Conservation (phyloP, 129 eudicot species). For the Flaveria ramosissima region DNA sequence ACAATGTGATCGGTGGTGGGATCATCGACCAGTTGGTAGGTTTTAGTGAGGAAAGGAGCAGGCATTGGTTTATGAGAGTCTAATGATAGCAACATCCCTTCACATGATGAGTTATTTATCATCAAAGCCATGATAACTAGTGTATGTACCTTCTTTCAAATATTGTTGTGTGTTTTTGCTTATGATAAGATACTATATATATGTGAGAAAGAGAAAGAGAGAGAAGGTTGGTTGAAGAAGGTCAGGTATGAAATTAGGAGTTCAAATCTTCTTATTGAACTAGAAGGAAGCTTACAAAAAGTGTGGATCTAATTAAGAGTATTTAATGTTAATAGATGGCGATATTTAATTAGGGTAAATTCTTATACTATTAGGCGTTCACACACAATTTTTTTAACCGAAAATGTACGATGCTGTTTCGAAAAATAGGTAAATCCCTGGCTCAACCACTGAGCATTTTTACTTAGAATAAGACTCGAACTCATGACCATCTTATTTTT, state of each 20-base stretch:
- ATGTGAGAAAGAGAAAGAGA: conserved; percentile 17
- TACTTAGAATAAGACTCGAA: no score
- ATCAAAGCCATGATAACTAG: conserved; percentile 61
- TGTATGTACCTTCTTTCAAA: conserved; percentile 27
- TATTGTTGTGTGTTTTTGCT: conserved; percentile 13
- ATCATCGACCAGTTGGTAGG: conserved; percentile 86
- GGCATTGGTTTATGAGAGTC: conserved; percentile 88
- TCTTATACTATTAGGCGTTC: conserved; percentile 1
- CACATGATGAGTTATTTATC: conserved; percentile 58
- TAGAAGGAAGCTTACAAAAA: neutral
- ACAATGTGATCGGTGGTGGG: conserved; percentile 85
- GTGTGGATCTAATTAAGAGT: conserved; percentile 18
- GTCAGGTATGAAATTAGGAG: neutral
- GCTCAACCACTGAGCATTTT: no score
- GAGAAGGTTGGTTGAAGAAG: conserved; percentile 24
- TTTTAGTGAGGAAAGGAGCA: conserved; percentile 92
- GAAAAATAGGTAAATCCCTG: no score
- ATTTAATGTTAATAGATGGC: conserved; percentile 2
- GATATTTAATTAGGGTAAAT: conserved; percentile 20
- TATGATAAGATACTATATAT: neutral
- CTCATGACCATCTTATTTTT: no score
- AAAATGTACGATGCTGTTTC: no score
- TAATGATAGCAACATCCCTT: conserved; percentile 69
- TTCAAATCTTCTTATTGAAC: conserved; percentile 6
- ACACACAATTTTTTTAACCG: no score